Evolutionary conservation across 2,329 filamentous ascomycete genomes (phyloP).

Genomic region (Fusarium longipes): DNA sequence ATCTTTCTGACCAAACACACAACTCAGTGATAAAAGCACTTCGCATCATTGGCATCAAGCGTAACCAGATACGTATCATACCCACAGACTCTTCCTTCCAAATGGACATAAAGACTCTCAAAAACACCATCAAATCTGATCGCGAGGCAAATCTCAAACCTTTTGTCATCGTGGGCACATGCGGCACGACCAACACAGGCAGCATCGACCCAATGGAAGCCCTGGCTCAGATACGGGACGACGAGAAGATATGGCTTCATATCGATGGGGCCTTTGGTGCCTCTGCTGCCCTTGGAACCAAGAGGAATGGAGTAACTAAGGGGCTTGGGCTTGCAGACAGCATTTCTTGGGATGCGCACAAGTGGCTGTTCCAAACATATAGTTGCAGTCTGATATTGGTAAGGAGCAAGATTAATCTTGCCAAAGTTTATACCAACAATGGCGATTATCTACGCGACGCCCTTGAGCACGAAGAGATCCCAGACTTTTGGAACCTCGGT

Average conservation of each 20-base stretch:
- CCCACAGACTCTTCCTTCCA: not conserved
- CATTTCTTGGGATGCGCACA: conserved; percentile 24
- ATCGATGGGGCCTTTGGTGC: conserved; percentile 23
- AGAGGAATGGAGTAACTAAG: not conserved
- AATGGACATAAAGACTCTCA: not conserved
- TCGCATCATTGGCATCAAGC: not conserved
- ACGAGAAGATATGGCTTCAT: conserved; percentile 21
- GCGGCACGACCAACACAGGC: conserved; percentile 19
- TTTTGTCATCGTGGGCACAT: conserved; percentile 8
- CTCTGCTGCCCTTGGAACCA: not conserved
- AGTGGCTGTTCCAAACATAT: conserved; percentile 22
- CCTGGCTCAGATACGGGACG: not conserved
- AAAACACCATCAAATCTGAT: not conserved
- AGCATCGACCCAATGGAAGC: not conserved
- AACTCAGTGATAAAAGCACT: conserved; percentile 16
- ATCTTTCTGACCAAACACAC: conserved; percentile 19
- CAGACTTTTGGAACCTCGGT: conserved; percentile 23
- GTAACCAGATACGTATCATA: not conserved
- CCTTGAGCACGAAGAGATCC: conserved; percentile 17
- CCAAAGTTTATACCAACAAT: conserved; percentile 12
- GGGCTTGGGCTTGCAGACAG: conserved; percentile 19
- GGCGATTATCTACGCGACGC: conserved; percentile 21
- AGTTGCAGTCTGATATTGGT: conserved; percentile 17
- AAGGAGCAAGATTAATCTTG: not conserved
- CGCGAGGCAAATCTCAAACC: not conserved